Evolutionary conservation across 441 rosid genomes (phyloP).

Genomic region (Hypseocharis bilobata): DNA sequence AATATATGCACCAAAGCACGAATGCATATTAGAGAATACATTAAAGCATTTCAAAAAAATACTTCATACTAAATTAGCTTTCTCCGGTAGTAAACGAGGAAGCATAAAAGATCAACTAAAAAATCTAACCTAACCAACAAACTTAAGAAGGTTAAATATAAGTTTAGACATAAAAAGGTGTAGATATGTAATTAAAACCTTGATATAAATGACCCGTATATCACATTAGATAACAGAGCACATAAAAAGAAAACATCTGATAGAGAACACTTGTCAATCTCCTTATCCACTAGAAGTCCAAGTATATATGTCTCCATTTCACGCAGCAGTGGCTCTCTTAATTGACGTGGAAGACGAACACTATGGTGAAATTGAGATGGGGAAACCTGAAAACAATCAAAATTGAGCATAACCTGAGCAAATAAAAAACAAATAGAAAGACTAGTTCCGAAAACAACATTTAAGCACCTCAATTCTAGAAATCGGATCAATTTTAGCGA

Average conservation of each 20-base stretch:
- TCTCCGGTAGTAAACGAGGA: not conserved
- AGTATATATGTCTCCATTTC: conserved; percentile 63
- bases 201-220: conserved; percentile 46
- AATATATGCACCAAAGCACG: conserved; percentile 3
- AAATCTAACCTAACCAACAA: not conserved
- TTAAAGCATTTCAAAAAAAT: not conserved
- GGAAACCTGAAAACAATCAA: conserved; percentile 38
- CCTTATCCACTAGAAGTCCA: conserved; percentile 35
- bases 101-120: not conserved
- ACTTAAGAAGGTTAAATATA: conserved; percentile 4
- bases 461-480: conserved; percentile 40
- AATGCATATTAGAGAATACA: conserved; percentile 9
- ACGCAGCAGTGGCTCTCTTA: conserved; percentile 63
- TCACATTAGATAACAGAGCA: conserved; percentile 61
- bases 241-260: conserved; percentile 58
- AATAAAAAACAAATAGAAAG: conserved; percentile 1
- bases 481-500: conserved; percentile 41
- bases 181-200: conserved; percentile 38
- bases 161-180: not conserved
- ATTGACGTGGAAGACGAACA: conserved; percentile 51
- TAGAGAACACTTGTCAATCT: conserved; percentile 42
- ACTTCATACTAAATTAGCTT: not conserved
- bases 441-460: conserved; percentile 15
- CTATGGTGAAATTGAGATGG: conserved; percentile 35
- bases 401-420: conserved; percentile 14